Conservation (phyloP, 768 basidiomycete genomes). For the Auriscalpium vulgare region DNA sequence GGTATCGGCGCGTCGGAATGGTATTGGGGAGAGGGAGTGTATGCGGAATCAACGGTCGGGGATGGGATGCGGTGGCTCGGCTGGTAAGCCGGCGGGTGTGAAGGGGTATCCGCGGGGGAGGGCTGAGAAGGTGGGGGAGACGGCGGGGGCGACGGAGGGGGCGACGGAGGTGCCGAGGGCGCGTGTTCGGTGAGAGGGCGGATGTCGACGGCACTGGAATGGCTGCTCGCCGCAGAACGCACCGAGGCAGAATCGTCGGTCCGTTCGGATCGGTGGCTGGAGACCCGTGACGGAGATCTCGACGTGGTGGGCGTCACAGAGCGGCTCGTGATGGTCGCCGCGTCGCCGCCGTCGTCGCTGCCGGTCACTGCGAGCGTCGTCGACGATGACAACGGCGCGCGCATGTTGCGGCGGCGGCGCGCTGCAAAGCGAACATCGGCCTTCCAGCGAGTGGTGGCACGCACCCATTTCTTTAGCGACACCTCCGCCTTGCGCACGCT, state of each 20-base stretch:
- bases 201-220: neutral
- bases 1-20: neutral
- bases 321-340: neutral
- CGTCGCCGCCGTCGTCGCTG: neutral
- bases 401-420: slow-evolving; percentile 42
- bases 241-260: too few species aligned
- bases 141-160: neutral
- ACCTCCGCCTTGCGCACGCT: slow-evolving; percentile 33
- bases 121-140: neutral
- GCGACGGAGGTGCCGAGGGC: neutral
- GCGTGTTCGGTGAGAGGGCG: neutral
- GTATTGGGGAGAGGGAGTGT: neutral
- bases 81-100: slow-evolving; percentile 12
- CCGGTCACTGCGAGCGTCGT: slow-evolving; percentile 1
- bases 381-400: neutral
- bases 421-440: slow-evolving; percentile 53
- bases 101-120: neutral
- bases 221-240: neutral
- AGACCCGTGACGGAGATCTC: slow-evolving; percentile 1
- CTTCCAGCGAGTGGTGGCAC: slow-evolving; percentile 62
- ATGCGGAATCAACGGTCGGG: neutral
- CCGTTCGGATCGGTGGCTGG: too few species aligned
- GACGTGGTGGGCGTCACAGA: neutral
- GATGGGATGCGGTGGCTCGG: neutral
- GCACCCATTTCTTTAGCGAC: slow-evolving; percentile 56